Percentiles rank a stretch among this genome's conserved stretches.
These are phyloP conservation scores for Sporobolomyces phaffii DNA, from an alignment of 768 basidiomycete genomes.

Conservation along the genomic window DNA sequence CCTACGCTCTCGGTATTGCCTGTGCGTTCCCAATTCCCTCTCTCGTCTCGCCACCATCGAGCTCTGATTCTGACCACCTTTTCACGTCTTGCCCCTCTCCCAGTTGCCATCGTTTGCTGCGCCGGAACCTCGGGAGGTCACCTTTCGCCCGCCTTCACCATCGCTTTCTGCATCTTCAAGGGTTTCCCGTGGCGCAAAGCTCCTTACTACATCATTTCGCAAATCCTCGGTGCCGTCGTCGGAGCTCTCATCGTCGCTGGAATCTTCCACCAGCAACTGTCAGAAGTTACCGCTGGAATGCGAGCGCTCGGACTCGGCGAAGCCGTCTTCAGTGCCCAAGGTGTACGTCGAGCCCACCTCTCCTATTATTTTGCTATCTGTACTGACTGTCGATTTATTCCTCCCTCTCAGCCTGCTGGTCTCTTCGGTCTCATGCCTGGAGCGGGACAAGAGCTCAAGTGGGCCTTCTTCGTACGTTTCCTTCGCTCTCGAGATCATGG, in stretches of 20 bases:
- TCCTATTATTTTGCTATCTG: too few species aligned
- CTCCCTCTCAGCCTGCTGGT: constrained; percentile 20
- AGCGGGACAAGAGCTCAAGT: constrained; percentile 1
- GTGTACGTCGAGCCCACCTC: too few species aligned
- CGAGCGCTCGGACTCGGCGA: neutral
- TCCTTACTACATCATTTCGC: constrained; percentile 65
- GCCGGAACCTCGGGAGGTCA: constrained; percentile 55
- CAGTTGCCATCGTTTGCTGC: constrained; percentile 55
- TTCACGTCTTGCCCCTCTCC: neutral
- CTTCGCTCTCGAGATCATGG: neutral
- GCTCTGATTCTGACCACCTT: neutral
- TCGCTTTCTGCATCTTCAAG: constrained; percentile 63
- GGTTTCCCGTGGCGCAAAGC: constrained; percentile 76
- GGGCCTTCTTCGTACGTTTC: constrained; percentile 23
- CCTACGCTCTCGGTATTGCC: constrained; percentile 58
- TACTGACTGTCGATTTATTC: neutral
- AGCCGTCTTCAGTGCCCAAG: constrained; percentile 4
- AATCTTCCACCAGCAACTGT: constrained; percentile 57
- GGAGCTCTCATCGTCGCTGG: constrained; percentile 59
- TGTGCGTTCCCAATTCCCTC: neutral
- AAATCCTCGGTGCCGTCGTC: constrained; percentile 62
- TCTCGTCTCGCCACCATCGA: neutral
- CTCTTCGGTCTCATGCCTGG: constrained; percentile 27
- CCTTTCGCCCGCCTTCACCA: constrained; percentile 64
- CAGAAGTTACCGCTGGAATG: constrained; percentile 6